These are phyloP conservation scores for Blastocystis sp. DNA, from an alignment of 352 stramenopile species.

Conservation along the genomic window DNA sequence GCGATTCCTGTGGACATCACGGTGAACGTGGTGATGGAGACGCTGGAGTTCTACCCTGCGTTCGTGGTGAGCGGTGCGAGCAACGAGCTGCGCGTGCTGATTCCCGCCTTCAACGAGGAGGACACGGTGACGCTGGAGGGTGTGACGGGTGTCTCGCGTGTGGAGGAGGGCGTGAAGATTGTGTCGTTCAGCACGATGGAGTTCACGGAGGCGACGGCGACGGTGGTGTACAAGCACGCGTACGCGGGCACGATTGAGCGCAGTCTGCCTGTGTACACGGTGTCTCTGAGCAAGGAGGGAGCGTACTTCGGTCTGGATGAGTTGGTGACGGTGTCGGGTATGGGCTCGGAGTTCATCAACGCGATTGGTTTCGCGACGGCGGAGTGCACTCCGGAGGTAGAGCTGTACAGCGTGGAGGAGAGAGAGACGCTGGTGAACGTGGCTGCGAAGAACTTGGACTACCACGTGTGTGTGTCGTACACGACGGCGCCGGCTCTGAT, in stretches of 20 bases:
- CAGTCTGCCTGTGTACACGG: slow-evolving; percentile 24
- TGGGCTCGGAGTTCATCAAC: not conserved
- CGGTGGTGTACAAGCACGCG: slow-evolving; percentile 26
- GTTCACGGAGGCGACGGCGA: not conserved
- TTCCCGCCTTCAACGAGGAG: slow-evolving; percentile 29
- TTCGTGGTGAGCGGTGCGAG: slow-evolving; percentile 48
- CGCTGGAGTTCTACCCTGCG: not conserved
- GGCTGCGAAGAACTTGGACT: slow-evolving; percentile 6
- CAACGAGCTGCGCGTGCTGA: not conserved
- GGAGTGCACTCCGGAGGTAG: not conserved
- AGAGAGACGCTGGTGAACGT: not conserved
- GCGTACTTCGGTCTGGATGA: not conserved
- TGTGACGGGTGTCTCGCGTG: not conserved
- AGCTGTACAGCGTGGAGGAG: not conserved
- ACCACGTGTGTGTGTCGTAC: slow-evolving; percentile 41
- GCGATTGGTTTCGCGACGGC: slow-evolving; percentile 16
- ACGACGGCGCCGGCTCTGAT: not conserved
- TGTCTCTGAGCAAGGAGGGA: slow-evolving; percentile 8
- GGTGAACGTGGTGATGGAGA: not conserved
- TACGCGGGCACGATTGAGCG: not conserved
- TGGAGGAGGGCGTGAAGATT: not conserved
- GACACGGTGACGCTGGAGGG: slow-evolving; percentile 33
- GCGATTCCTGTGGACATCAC: not conserved
- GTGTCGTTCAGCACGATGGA: slow-evolving; percentile 26
- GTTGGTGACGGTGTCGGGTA: not conserved